Conservation (phyloP, 2,329 filamentous ascomycete species). For the Mollisia scopiformis region DNA sequence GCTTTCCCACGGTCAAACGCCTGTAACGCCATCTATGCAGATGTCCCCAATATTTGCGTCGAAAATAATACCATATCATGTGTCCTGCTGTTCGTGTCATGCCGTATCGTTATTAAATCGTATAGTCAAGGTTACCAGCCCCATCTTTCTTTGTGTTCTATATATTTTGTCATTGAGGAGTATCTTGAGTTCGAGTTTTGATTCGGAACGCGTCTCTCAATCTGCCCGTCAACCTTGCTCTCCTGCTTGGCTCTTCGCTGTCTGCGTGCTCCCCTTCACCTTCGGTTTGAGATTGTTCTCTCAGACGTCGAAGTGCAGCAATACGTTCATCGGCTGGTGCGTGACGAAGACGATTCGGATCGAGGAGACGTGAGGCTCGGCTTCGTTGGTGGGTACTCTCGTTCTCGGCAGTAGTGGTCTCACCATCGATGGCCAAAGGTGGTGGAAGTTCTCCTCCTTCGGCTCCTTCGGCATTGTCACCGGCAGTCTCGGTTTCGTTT, state of each 20-base stretch:
- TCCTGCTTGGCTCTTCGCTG: slow-evolving; percentile 29
- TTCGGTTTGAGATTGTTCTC: slow-evolving; percentile 40
- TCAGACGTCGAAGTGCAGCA: slow-evolving; percentile 55
- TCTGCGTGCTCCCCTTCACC: slow-evolving; percentile 15
- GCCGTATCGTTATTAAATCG: slow-evolving; percentile 3
- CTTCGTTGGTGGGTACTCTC: slow-evolving; percentile 42
- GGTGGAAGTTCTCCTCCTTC: slow-evolving; percentile 31
- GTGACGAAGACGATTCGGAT: slow-evolving; percentile 59
- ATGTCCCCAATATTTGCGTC: background rate
- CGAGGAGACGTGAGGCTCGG: slow-evolving; percentile 56
- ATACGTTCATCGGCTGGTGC: slow-evolving; percentile 66
- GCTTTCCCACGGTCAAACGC: background rate
- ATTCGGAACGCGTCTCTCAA: slow-evolving; percentile 35
- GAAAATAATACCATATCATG: background rate
- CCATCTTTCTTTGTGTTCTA: background rate
- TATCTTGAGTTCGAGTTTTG: slow-evolving; percentile 29
- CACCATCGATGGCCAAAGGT: slow-evolving; percentile 27
- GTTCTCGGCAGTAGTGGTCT: slow-evolving; percentile 33
- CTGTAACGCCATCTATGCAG: slow-evolving; percentile 11
- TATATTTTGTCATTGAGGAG: background rate
- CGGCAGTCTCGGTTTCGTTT: slow-evolving; percentile 42
- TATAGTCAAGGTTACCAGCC: slow-evolving; percentile 15
- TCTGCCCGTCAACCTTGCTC: slow-evolving; percentile 32
- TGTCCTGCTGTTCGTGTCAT: slow-evolving; percentile 6
- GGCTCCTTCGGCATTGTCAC: background rate